phyloP scores from a whole-genome alignment of 2,329 filamentous ascomycete genomes.

The Tolypocladium inflatum region DNA sequence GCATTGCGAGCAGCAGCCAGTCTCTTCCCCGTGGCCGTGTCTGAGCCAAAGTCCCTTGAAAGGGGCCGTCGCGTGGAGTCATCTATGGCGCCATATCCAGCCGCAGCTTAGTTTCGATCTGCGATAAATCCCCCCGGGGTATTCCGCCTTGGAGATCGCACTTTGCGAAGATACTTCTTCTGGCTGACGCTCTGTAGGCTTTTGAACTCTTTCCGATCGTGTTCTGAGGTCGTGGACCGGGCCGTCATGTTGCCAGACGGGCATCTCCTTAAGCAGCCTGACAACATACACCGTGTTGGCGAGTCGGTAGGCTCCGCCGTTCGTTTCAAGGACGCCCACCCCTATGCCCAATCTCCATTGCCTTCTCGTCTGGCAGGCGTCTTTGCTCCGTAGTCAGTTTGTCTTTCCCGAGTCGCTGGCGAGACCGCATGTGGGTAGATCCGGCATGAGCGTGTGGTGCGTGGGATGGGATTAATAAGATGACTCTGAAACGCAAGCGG shows the following conservation, averaged over 20 bases:
- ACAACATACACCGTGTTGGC: too few species aligned
- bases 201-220: constrained; percentile 20
- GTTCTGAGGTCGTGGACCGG: constrained; percentile 26
- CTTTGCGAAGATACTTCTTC: too few species aligned
- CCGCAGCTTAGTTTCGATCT: too few species aligned
- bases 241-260: too few species aligned
- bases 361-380: constrained; percentile 16
- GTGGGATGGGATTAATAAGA: not conserved
- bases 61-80: too few species aligned
- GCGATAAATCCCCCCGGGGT: too few species aligned
- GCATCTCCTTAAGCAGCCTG: too few species aligned
- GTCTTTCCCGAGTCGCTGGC: not conserved
- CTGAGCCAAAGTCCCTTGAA: too few species aligned
- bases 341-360: constrained; percentile 2
- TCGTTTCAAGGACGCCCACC: too few species aligned
- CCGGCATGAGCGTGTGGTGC: constrained; percentile 15
- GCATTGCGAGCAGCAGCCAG: too few species aligned
- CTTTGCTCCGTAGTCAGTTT: constrained; percentile 10
- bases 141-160: too few species aligned
- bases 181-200: constrained; percentile 9
- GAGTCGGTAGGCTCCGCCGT: not conserved
- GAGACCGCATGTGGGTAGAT: constrained; percentile 5
- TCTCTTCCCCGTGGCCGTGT: too few species aligned
- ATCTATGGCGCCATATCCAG: not conserved
- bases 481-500: not conserved